These are phyloP conservation scores for Acorus calamus DNA, from an alignment of 106 monocot species.

Conservation along the genomic window DNA sequence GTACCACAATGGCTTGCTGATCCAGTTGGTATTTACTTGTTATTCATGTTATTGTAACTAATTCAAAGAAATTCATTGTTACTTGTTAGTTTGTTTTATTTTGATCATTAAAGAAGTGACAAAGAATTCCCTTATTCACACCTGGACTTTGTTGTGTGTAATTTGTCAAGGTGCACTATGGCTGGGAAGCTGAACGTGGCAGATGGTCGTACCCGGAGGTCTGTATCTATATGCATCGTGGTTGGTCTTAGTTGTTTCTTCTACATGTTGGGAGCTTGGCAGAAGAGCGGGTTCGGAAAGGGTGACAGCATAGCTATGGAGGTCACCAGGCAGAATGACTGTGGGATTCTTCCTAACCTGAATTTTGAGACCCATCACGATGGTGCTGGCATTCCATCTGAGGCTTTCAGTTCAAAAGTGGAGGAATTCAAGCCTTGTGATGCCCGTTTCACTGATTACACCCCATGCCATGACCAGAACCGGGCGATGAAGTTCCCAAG, in stretches of 20 bases:
- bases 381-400: conserved; percentile 4
- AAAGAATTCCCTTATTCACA: no score
- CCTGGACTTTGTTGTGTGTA: no score
- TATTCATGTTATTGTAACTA: no score
- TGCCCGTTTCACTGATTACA: conserved; percentile 10
- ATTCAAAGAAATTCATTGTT: no score
- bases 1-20: no score
- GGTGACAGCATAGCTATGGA: conserved; percentile 37
- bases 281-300: conserved; percentile 37
- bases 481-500: conserved; percentile 17
- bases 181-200: conserved; percentile 21
- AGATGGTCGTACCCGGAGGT: conserved; percentile 18
- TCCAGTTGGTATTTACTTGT: no score
- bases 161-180: conserved; percentile 13
- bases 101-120: no score
- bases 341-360: conserved; percentile 15
- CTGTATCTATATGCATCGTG: conserved; percentile 30
- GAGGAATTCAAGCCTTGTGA: conserved; percentile 9
- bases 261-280: conserved; percentile 48
- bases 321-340: conserved; percentile 29
- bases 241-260: conserved; percentile 46
- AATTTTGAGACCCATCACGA: conserved; percentile 41
- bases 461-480: conserved; percentile 14
- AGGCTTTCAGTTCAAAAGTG: neutral
- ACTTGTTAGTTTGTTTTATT: no score